These are phyloP conservation scores for Quercus tomentella DNA, from an alignment of 331 rosid species.

Conservation along the genomic window DNA sequence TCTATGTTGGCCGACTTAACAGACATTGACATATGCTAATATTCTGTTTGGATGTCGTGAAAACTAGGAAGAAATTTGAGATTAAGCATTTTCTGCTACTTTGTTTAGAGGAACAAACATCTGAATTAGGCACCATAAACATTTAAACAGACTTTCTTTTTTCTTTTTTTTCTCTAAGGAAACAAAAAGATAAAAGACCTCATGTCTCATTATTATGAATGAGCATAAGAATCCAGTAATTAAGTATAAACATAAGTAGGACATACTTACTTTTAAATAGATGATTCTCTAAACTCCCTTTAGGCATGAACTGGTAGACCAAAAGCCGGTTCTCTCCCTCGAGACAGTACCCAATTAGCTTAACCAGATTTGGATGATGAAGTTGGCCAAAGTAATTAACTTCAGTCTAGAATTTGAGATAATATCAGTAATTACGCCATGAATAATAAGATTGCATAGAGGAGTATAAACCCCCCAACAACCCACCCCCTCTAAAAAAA, in stretches of 20 bases:
- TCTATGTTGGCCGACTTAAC: background rate
- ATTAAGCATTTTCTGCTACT: background rate
- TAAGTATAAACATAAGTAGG: background rate
- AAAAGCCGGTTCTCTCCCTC: slow-evolving; percentile 89
- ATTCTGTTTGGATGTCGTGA: background rate
- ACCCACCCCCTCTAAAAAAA: background rate
- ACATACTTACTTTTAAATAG: slow-evolving; percentile 83
- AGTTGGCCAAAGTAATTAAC: slow-evolving; percentile 61
- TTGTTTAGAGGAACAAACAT: background rate
- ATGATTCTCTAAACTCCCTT: slow-evolving; percentile 98
- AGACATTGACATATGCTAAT: background rate
- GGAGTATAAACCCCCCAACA: background rate
- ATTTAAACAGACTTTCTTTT: background rate
- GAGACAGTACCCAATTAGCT: slow-evolving; percentile 72
- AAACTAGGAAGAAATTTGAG: background rate
- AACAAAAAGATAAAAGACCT: background rate
- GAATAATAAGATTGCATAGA: background rate
- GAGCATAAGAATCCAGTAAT: background rate
- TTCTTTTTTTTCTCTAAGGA: background rate
- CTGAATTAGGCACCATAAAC: background rate
- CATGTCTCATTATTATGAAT: background rate
- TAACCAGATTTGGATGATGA: slow-evolving; percentile 61
- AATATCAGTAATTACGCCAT: slow-evolving; percentile 13
- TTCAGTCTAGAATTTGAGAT: slow-evolving; percentile 47
- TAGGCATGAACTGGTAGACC: slow-evolving; percentile 97